Evolutionary conservation across 345 rosid species (phyloP), one percentile per base, ranked within the genome.

Genomic region (Rhizophora apiculata): DNA sequence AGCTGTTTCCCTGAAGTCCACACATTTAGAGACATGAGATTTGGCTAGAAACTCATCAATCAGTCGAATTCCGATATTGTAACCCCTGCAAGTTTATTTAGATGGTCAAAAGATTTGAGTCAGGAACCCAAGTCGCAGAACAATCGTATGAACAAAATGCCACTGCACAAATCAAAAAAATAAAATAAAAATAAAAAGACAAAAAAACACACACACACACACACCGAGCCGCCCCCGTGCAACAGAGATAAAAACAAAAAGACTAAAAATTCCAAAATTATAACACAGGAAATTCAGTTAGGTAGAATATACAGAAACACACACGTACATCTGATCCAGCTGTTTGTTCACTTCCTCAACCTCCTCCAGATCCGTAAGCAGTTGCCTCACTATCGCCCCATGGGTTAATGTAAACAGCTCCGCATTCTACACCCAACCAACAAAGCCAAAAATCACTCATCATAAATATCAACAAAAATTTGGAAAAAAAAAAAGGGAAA

Each of bases 321-420:
- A 34, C 11, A 58, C 80, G 21, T 85, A 91, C 97, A 95, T 95
- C 77, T 88, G 99, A 84, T 94, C 96, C 8, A 94, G 96, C 84
- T 92, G 97, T 72, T 88, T 92, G 89, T 92, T 89, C 73, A 95
- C 97, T 76, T 95, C 96, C 39, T 95, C 96, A 30, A 89, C 96
- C 64, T 95, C 99, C 85, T 92, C 97, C 63, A 95, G 79, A 60
- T 95, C 99, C 51, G 93, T 95, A 65, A 95, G 92, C 84, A 95
- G 76, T 68, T 88, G 97, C 37, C 97, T 86, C 73, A 92, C 97
- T 37, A 88, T 87, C 54, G 93, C 96, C 43, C 97, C 97, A 65
- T 95, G 92, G 13, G 99, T 92, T 67, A 89, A 79, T 3, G 99
- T 95, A 71, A 95, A 95, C 64, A 92, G 81, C 85, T 95, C 97